Evolutionary conservation across 1,284 basidiomycete genomes (phyloP), one percentile per base, ranked within the genome.

Genomic region (Psilocybe mexicana): DNA sequence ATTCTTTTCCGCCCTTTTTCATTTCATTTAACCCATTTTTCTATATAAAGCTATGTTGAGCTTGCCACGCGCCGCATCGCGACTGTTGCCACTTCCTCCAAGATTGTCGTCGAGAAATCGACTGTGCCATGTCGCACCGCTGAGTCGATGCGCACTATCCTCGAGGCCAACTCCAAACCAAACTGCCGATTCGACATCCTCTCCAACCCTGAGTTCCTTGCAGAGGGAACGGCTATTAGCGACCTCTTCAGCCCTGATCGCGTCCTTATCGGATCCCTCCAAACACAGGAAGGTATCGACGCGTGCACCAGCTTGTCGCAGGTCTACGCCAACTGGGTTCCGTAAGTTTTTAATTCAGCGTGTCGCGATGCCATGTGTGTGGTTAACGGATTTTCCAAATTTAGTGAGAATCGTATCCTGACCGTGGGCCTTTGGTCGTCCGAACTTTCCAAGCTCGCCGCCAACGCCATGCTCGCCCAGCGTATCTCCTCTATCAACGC

Each of bases 31-130:
- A 48, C 59, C n/a, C 25, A 18, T 47, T 43, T 60, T 42, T 59
- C 30, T 47, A 59, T 54, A 24, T 67, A 40, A 59, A 97, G 94
- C 80, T 98, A 95, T 76, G 92, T 98, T 65, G 96, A 99, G 72
- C 86, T 92, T 28, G 96, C 96, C 43, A 98, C 97, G 42, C 93
- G 96, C 64, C 92, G 92, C 65, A 99, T 99, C 66, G 96, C 97
- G 44, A 86, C 86, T 54, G 90, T 98, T 57, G 92, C 97, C 38
- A 91, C 81, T 38, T 87, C 92, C 6, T 92, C 87, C 74, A 99
- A 99, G 82, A 99, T 99, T 69, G 96, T 99, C 63, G 96, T 99
- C 57, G 97, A 99, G 73, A 99, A 99, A 77, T 99, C 96, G 18
- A 99, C 96, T 2, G 96, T 99, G 28, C 96, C 96, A 38, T 98